phyloP scores from a whole-genome alignment of 306 rosid genomes.

The Fragaria nilgerrensis region DNA sequence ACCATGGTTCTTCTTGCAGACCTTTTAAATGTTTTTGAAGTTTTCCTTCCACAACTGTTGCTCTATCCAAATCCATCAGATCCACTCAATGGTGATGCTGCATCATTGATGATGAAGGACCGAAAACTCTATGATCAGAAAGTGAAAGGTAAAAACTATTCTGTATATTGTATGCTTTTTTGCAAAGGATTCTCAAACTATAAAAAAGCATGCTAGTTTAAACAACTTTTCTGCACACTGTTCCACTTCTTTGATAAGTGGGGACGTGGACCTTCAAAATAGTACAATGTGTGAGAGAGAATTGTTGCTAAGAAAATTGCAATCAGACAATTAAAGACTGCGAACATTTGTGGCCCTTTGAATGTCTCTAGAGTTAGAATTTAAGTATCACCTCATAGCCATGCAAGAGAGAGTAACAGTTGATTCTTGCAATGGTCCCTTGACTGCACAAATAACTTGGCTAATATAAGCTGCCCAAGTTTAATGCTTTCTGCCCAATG shows the following conservation, averaged over 20 bases:
- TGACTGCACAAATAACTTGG: not conserved
- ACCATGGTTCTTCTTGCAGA: slow-evolving; percentile 47
- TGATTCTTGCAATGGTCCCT: not conserved
- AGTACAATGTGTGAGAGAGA: slow-evolving; percentile 6
- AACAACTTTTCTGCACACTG: not conserved
- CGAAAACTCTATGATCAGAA: slow-evolving; percentile 73
- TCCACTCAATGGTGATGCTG: slow-evolving; percentile 97
- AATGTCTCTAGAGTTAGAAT: not conserved
- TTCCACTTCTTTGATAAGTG: not conserved
- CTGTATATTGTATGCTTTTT: not conserved
- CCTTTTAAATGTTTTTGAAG: slow-evolving; percentile 92
- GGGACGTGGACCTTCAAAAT: not conserved
- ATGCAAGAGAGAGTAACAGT: not conserved
- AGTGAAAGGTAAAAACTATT: slow-evolving; percentile 70
- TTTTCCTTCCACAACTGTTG: slow-evolving; percentile 95
- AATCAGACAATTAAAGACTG: not conserved
- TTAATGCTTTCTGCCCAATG: not conserved
- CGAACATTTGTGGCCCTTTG: not conserved
- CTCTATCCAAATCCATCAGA: slow-evolving; percentile 97
- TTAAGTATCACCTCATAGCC: not conserved
- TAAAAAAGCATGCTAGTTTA: not conserved
- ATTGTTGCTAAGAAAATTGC: not conserved
- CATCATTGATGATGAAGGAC: slow-evolving; percentile 93
- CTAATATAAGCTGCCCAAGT: not conserved
- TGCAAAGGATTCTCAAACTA: not conserved